phyloP scores from a whole-genome alignment of 345 rosid species.

The Hibiscus trionum region DNA sequence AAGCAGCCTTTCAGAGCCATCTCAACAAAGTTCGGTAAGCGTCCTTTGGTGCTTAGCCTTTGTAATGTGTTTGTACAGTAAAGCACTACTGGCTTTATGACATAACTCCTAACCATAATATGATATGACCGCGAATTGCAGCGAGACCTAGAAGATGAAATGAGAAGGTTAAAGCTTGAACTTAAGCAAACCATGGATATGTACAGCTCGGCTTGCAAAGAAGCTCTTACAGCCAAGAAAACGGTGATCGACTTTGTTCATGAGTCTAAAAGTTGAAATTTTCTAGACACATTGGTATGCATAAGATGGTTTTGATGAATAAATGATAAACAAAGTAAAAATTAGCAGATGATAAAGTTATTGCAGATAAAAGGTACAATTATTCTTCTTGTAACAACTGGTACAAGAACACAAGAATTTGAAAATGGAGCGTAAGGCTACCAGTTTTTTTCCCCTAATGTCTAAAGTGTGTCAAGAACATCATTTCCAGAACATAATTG shows the following conservation, averaged over 20 bases:
- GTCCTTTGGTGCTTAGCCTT: background rate
- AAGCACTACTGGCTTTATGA: background rate
- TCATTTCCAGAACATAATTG: background rate
- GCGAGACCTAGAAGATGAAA: conserved; percentile 72
- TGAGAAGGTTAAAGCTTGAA: conserved; percentile 78
- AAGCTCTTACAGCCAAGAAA: conserved; percentile 67
- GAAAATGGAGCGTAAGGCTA: too few species aligned
- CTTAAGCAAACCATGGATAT: conserved; percentile 88
- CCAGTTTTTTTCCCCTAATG: background rate
- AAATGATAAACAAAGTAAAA: too few species aligned
- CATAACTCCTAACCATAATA: background rate
- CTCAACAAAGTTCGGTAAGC: conserved; percentile 31
- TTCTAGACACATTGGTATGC: too few species aligned
- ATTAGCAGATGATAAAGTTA: too few species aligned
- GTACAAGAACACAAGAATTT: too few species aligned
- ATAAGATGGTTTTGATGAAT: too few species aligned
- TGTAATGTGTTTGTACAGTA: background rate
- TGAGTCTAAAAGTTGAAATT: too few species aligned
- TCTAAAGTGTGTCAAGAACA: background rate
- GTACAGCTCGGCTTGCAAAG: conserved; percentile 86
- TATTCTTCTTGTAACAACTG: too few species aligned
- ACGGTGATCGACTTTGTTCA: conserved; percentile 33
- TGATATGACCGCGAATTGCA: conserved; percentile 22
- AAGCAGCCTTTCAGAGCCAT: conserved; percentile 7
- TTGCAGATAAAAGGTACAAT: too few species aligned